These are phyloP conservation scores for Magnusiomyces magnusii DNA, from an alignment of 1,139 yeast species.

Conservation along the genomic window DNA sequence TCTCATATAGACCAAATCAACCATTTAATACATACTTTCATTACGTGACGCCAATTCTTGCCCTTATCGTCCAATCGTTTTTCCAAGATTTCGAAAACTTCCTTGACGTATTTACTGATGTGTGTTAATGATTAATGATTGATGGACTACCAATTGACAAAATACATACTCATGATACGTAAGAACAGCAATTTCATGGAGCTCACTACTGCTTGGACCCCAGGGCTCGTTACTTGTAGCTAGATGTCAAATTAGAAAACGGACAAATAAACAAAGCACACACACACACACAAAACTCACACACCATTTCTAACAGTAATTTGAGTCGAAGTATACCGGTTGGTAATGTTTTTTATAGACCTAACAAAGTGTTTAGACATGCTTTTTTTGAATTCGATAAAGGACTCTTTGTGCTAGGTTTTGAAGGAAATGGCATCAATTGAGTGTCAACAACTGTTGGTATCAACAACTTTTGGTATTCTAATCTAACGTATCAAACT, in stretches of 20 bases:
- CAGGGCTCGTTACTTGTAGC: constrained; percentile 79
- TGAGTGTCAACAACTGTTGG: no score
- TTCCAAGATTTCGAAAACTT: constrained; percentile 81
- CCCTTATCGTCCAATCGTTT: constrained; percentile 82
- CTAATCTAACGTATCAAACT: no score
- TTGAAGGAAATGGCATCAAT: no score
- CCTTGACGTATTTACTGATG: constrained; percentile 34
- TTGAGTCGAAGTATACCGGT: constrained; percentile 73
- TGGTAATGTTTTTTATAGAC: constrained; percentile 65
- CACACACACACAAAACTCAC: background rate
- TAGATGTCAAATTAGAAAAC: no score
- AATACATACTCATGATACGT: constrained; percentile 45
- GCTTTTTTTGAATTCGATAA: background rate
- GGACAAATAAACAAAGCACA: no score
- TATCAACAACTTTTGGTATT: no score
- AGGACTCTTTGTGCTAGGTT: no score
- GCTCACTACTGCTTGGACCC: constrained; percentile 67
- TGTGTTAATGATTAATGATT: no score
- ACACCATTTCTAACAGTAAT: constrained; percentile 57
- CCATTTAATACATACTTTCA: constrained; percentile 50
- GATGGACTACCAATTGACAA: background rate
- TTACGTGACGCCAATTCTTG: constrained; percentile 78
- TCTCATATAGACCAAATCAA: no score
- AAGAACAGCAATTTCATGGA: constrained; percentile 66
- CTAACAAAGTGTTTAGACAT: constrained; percentile 16